phyloP scores from a whole-genome alignment of 768 basidiomycete species.

The Boletellus sp. region DNA sequence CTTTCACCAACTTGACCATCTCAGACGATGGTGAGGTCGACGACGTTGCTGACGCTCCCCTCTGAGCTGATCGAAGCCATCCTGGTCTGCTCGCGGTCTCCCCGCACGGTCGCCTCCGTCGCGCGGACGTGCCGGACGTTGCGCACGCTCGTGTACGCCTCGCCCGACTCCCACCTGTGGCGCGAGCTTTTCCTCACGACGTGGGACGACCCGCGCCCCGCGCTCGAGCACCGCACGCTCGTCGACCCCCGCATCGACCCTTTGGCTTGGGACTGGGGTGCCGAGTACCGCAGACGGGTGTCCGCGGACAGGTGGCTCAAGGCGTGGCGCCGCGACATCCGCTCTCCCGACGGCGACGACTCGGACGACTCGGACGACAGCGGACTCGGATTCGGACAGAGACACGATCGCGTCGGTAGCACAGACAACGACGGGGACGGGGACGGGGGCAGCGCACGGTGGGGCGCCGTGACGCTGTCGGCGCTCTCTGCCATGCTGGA shows the following conservation, averaged over 20 bases:
- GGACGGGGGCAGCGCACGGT: too few relatives aligned
- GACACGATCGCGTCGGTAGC: too few relatives aligned
- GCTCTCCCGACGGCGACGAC: background rate
- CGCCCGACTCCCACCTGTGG: slow-evolving; percentile 42
- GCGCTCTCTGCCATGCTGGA: slow-evolving; percentile 32
- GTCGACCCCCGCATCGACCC: slow-evolving; percentile 23
- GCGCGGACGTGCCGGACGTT: slow-evolving; percentile 37
- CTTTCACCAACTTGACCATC: background rate
- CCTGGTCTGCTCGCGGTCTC: slow-evolving; percentile 25
- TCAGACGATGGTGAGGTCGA: background rate
- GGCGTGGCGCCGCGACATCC: slow-evolving; percentile 22
- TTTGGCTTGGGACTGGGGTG: slow-evolving; percentile 21
- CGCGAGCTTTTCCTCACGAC: slow-evolving; percentile 43
- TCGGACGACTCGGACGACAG: too few relatives aligned
- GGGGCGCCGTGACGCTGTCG: slow-evolving; percentile 4
- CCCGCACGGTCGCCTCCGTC: slow-evolving; percentile 34
- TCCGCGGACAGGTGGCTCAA: slow-evolving; percentile 22
- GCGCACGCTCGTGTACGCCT: slow-evolving; percentile 33
- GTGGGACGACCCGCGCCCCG: slow-evolving; percentile 49
- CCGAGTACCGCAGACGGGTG: slow-evolving; percentile 23
- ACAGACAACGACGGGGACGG: background rate
- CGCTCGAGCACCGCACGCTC: slow-evolving; percentile 23
- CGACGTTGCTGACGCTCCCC: slow-evolving; percentile 28
- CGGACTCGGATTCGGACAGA: too few relatives aligned
- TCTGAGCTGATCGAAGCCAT: slow-evolving; percentile 41